Percentiles rank a stretch among this genome's conserved stretches.
Evolutionary conservation across 352 stramenopile species (phyloP).

Genomic region (Albugo laibachii): DNA sequence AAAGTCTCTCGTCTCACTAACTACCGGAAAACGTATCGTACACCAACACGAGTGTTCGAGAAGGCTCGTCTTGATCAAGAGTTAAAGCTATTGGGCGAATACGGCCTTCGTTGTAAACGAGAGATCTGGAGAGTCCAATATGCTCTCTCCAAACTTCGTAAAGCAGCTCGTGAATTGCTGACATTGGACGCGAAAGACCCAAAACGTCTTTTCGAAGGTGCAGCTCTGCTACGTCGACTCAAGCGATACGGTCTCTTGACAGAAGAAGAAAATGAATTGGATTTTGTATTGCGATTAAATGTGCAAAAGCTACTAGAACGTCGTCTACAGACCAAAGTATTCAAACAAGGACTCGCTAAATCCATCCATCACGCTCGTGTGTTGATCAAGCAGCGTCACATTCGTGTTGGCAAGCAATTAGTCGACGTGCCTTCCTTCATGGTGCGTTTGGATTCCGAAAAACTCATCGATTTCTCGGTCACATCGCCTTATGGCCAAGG

Average conservation of each 20-base stretch:
- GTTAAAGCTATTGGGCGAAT: conserved; percentile 98
- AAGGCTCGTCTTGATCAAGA: conserved; percentile 99
- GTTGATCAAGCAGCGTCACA: conserved; percentile 98
- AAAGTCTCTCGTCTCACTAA: conserved; percentile 78
- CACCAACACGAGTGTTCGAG: conserved; percentile 96
- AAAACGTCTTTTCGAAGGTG: conserved; percentile 97
- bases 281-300: conserved; percentile 96
- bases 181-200: conserved; percentile 97
- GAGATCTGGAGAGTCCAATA: conserved; percentile 99
- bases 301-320: conserved; percentile 98
- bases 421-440: conserved; percentile 99
- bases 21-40: conserved; percentile 98
- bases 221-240: conserved; percentile 94
- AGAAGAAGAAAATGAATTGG: conserved; percentile 95
- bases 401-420: conserved; percentile 97
- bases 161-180: conserved; percentile 93
- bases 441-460: conserved; percentile 95
- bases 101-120: conserved; percentile 98
- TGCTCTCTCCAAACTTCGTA: conserved; percentile 97
- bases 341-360: conserved; percentile 99
- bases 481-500: conserved; percentile 96
- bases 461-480: conserved; percentile 99
- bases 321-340: conserved; percentile 97
- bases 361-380: conserved; percentile 98
- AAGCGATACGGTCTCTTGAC: conserved; percentile 91